A percentile compares a stretch with the other conserved stretches of the same genome.
phyloP scores from a whole-genome alignment of 139 green algal genomes.

The Asterochloris erici region DNA sequence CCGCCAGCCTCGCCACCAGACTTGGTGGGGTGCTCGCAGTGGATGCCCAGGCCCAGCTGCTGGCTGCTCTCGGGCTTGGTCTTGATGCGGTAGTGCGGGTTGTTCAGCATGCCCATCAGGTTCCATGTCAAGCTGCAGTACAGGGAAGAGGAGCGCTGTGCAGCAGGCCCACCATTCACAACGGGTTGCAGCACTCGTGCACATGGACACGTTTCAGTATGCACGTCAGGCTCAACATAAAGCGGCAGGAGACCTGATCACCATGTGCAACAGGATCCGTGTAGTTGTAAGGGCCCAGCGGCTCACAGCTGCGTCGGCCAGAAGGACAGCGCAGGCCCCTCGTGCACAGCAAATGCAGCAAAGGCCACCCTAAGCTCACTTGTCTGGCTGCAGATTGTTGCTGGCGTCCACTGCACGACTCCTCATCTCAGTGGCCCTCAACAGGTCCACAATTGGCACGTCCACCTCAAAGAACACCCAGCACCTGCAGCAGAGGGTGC shows the following conservation, averaged over 20 bases:
- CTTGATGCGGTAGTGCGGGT: slow-evolving; percentile 79
- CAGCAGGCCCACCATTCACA: background rate
- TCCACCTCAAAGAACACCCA: slow-evolving; percentile 78
- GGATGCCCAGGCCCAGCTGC: slow-evolving; percentile 31
- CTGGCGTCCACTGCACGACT: slow-evolving; percentile 76
- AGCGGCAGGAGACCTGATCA: background rate
- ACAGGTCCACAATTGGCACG: slow-evolving; percentile 59
- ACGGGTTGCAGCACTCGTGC: background rate
- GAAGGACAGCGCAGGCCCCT: no score
- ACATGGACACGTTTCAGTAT: background rate
- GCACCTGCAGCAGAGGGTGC: slow-evolving; percentile 17
- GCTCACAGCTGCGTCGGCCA: no score
- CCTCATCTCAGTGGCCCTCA: slow-evolving; percentile 60
- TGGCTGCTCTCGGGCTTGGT: background rate
- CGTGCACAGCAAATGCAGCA: no score
- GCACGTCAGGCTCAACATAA: background rate
- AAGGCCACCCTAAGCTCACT: background rate
- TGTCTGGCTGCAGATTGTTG: slow-evolving; percentile 84
- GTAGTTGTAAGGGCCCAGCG: no score
- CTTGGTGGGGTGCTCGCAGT: slow-evolving; percentile 62
- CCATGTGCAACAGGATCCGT: no score
- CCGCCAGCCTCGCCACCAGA: slow-evolving; percentile 37
- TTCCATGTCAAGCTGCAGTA: slow-evolving; percentile 86
- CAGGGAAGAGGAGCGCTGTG: background rate
- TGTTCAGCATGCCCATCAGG: slow-evolving; percentile 99